Base-by-base conservation (phyloP, 2,329 filamentous ascomycete species). In the Emergomyces orientalis region DNA sequence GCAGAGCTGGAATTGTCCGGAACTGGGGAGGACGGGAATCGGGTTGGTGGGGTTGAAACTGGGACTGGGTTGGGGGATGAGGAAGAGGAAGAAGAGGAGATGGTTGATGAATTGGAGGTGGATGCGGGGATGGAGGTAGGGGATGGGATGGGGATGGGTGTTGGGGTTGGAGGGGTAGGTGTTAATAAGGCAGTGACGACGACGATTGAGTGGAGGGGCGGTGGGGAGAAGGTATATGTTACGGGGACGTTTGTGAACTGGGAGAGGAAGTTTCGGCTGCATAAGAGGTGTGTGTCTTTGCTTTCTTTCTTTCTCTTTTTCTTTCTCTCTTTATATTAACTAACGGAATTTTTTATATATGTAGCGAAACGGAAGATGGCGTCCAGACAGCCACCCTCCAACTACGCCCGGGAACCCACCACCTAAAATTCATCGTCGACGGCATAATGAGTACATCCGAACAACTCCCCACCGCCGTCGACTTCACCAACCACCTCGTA, bases 211-310 rank as follows among this genome's bases (percentile, higher is more conserved):
- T 99, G 94, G 94, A 84, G 84, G 67, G 84, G 85, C 9, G 86
- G 86, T 60, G 92, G 90, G 63, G 89, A 96, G 63, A 95, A 92
- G 76, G 86, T 97, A 67, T 99, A 96, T 74, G 91, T 99, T 55
- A 99, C 94, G 0, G 93, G 93, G 67, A 97, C 94, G 25, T 97
- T 97, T 73, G 95, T 96, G 70, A 90, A 93, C 74, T 99, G 94
- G 94, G 91, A 95, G 77, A 88, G 89, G 74, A 97, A 97, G 78
- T 95, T 92, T 74, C 86, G 89, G 69, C 80, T 99, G 72, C 86
- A 91, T 75, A 87, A 84, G 75, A 88, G 90, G 91, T 96, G 84
- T 84, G 88, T 86, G n/a, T n/a, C n/a, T 47, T 51, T 54, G 41
- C 49, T 61, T 52, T 32, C n/a, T 63, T 27, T 41, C 54, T 32